Percentiles rank a stretch among this genome's conserved stretches.
phyloP scores from a whole-genome alignment of 192 early-diverging fungal species.

The Lobulomyces angularis region DNA sequence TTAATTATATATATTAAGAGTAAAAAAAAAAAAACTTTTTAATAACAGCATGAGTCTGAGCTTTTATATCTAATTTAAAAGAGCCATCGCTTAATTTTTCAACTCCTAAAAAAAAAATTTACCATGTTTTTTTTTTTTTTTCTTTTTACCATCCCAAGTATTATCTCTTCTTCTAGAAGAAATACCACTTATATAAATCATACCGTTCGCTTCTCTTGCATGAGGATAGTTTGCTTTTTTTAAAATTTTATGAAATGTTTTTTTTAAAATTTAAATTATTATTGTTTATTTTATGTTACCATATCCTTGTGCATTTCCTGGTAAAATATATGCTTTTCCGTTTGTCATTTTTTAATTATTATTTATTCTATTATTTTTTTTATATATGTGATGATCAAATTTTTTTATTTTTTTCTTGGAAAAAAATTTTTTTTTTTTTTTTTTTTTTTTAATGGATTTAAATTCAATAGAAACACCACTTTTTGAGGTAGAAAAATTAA shows the following conservation, averaged over 20 bases:
- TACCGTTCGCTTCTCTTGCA: conserved; percentile 34
- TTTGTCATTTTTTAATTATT: conserved; percentile 40
- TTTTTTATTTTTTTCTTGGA: not conserved
- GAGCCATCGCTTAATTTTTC: conserved; percentile 36
- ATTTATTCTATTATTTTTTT: conserved; percentile 1
- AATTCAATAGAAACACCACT: conserved; percentile 16
- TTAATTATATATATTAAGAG: no score
- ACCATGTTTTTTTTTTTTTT: not conserved
- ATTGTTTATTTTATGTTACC: conserved; percentile 3
- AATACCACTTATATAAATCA: conserved; percentile 53
- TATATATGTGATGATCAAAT: not conserved
- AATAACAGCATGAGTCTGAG: conserved; percentile 52
- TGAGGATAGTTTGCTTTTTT: conserved; percentile 62
- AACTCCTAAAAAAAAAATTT: conserved; percentile 22
- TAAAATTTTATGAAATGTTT: not conserved
- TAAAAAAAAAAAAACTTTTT: no score
- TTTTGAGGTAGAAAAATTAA: conserved; percentile 19
- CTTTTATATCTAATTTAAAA: conserved; percentile 41
- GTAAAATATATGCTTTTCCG: conserved; percentile 55
- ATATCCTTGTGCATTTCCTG: no score
- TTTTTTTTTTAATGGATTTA: conserved; percentile 6
- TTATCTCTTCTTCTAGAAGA: conserved; percentile 43
- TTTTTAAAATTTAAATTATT: not conserved
- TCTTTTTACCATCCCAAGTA: conserved; percentile 31
- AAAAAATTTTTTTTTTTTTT: not conserved